Percentiles rank a stretch among this genome's conserved stretches.
Conservation (phyloP, 2,329 filamentous ascomycete species). For the Colletotrichum sp. region DNA sequence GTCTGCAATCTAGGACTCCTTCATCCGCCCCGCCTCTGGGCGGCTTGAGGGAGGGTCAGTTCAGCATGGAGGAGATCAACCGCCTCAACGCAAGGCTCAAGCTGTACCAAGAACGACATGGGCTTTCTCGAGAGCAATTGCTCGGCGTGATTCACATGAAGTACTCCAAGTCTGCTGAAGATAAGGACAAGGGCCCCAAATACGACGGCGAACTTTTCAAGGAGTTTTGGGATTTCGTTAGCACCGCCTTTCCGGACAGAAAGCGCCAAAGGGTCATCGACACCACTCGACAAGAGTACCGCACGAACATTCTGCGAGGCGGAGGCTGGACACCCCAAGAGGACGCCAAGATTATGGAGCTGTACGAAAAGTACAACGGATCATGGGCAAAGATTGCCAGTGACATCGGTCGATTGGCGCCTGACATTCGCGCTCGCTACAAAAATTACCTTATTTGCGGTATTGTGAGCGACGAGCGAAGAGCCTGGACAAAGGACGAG, state of each 20-base stretch:
- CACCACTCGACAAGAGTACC: constrained; percentile 65
- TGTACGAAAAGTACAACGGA: constrained; percentile 51
- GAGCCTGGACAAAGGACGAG: constrained; percentile 66
- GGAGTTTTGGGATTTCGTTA: constrained; percentile 56
- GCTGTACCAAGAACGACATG: constrained; percentile 44
- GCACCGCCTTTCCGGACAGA: constrained; percentile 51
- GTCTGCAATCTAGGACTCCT: not conserved
- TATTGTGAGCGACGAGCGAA: constrained; percentile 48
- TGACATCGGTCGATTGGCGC: constrained; percentile 66
- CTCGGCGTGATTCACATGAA: constrained; percentile 46
- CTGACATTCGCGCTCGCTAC: constrained; percentile 73
- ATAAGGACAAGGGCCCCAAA: constrained; percentile 29
- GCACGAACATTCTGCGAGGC: constrained; percentile 65
- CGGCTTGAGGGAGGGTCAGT: constrained; percentile 36
- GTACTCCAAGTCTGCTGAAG: constrained; percentile 25
- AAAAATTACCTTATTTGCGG: constrained; percentile 69
- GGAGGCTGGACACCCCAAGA: constrained; percentile 64
- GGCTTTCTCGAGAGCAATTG: constrained; percentile 47
- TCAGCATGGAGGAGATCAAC: constrained; percentile 44
- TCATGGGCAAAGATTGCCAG: constrained; percentile 68
- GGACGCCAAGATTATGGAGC: constrained; percentile 54
- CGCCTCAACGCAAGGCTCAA: constrained; percentile 28
- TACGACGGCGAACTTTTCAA: constrained; percentile 36
- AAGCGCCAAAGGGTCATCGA: constrained; percentile 59
- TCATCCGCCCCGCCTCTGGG: not conserved